Base-by-base conservation (phyloP, 495 filamentous ascomycete genomes). In the Trichoderma virens region DNA sequence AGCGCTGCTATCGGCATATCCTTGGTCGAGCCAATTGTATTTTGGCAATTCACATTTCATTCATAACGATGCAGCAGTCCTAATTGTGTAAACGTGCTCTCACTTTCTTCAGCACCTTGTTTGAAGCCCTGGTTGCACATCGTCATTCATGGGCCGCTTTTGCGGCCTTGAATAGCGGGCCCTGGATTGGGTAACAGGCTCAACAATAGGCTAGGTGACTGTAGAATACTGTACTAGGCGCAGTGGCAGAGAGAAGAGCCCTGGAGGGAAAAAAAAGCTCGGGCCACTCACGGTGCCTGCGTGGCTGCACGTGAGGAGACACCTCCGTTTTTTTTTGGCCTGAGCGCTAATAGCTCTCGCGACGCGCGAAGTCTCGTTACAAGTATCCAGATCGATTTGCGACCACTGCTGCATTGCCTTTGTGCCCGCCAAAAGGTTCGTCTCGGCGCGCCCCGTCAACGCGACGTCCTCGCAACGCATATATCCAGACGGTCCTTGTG, bases 111-210 rank as follows among this genome's bases (percentile, higher is more conserved):
- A 30, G 20, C 51, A 28, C 23, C 25, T 56, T 30, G 20, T 30
- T 28, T 56, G 23, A 56, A 56, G 51, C 51, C 51, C 51, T 56
- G 51, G 51, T 56, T 56, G 51, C 51, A 61, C 59, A 61, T 61
- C 59, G 30, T 61, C 59, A 61, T 35, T 61, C 59, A 61, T 61
- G 59, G 59, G 35, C 28, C 51, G 51, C 51, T 56, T 56, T 56
- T 56, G 51, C 28, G 51, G 51, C 51, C 51, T 27, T 30, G 51
- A 51, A 51, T 51, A 56, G 51, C 51, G 51, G 51, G 51, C 23
- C 51, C 51, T 30, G 23, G 23, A 56, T 28, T 56, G 23, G 51
- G 25, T 5, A n/a, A 9, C 8, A 47, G 43, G 5, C 18, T 11
- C 13, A 25, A n/a, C 45, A 14, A 5, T 51, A 25, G 45, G 23